These are phyloP conservation scores for Eleusine coracana DNA, from an alignment of 176 grass and related monocot genomes.

Conservation along the genomic window DNA sequence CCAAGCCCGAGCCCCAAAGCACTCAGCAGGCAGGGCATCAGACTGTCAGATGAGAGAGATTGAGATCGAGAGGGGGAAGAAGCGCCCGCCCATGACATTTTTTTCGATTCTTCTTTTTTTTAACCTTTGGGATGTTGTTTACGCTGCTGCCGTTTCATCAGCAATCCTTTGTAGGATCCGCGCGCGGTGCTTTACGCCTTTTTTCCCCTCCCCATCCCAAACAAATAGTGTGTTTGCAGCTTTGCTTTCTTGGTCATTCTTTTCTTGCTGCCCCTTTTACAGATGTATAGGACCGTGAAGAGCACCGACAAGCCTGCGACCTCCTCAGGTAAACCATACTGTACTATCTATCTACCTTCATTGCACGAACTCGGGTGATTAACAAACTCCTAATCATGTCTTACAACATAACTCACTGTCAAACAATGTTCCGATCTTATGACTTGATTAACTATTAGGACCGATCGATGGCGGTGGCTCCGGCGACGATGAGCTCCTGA, in stretches of 20 bases:
- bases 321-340: slow-evolving; percentile 56
- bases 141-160: slow-evolving; percentile 35
- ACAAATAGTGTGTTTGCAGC: slow-evolving; percentile 34
- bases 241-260: slow-evolving; percentile 46
- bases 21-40: not conserved
- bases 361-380: not conserved
- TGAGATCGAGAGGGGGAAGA: no score
- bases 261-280: slow-evolving; percentile 38
- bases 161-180: slow-evolving; percentile 9
- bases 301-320: slow-evolving; percentile 78
- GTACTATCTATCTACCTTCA: not conserved
- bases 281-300: slow-evolving; percentile 92
- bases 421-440: not conserved
- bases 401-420: not conserved
- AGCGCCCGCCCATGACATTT: not conserved
- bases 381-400: not conserved
- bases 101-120: slow-evolving; percentile 14
- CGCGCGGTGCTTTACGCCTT: slow-evolving; percentile 1
- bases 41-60: not conserved
- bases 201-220: not conserved
- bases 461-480: slow-evolving; percentile 51
- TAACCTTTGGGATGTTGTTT: not conserved
- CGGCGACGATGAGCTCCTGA: slow-evolving; percentile 56
- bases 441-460: slow-evolving; percentile 32
- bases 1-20: slow-evolving; percentile 30